A percentile compares a stretch with the other conserved stretches of the same genome.
Evolutionary conservation across 768 basidiomycete species (phyloP).

Genomic region (Tylopilus plumbeoviolaceoides): DNA sequence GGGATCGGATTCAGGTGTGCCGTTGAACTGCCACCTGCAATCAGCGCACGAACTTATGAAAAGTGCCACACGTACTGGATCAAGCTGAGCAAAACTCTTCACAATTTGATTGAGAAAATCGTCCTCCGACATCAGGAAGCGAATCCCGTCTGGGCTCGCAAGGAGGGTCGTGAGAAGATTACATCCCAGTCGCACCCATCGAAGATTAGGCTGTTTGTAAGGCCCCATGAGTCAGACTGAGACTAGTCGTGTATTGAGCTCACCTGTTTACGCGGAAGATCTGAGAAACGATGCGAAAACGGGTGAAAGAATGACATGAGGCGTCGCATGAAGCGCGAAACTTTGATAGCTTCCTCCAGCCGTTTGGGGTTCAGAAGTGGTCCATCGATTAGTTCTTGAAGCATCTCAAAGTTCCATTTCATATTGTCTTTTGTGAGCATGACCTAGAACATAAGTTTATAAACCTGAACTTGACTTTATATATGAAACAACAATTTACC

Average conservation of each 20-base stretch:
- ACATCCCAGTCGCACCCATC: slow-evolving; percentile 86
- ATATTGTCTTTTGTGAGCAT: slow-evolving; percentile 83
- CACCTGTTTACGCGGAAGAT: slow-evolving; percentile 69
- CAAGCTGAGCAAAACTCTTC: slow-evolving; percentile 86
- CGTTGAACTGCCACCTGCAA: slow-evolving; percentile 52
- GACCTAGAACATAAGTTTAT: slow-evolving; percentile 46
- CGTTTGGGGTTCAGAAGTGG: slow-evolving; percentile 88
- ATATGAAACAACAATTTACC: slow-evolving; percentile 36
- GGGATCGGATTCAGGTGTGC: slow-evolving; percentile 67
- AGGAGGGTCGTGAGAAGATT: slow-evolving; percentile 79
- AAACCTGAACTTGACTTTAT: background rate
- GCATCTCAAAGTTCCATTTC: slow-evolving; percentile 89
- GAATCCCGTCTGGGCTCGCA: slow-evolving; percentile 75
- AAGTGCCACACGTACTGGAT: slow-evolving; percentile 58
- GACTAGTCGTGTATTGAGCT: slow-evolving; percentile 1
- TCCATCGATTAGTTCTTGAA: slow-evolving; percentile 88
- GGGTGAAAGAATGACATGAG: slow-evolving; percentile 95
- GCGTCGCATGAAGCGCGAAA: slow-evolving; percentile 82
- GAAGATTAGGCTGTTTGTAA: slow-evolving; percentile 58
- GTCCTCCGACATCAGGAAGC: slow-evolving; percentile 80
- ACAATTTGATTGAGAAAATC: slow-evolving; percentile 79
- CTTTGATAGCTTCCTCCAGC: slow-evolving; percentile 92
- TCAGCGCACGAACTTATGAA: background rate
- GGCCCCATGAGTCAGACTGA: background rate
- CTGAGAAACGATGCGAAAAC: slow-evolving; percentile 81